These are phyloP conservation scores for Sugiyamaella grinbergsii DNA, from an alignment of 1,139 yeast species.

Conservation along the genomic window DNA sequence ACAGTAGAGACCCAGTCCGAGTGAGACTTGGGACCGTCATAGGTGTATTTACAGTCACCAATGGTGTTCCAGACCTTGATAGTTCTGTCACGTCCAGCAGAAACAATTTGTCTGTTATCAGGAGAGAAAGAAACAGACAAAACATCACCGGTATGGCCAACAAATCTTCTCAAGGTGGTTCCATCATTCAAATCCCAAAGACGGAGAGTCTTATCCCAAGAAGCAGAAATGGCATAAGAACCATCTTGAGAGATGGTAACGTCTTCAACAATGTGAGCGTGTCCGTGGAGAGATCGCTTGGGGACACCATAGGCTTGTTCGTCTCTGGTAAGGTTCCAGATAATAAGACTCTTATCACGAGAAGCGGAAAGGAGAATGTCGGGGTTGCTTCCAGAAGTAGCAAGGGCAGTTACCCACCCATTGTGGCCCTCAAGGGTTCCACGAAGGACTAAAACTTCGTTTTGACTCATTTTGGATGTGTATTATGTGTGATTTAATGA, in stretches of 20 bases:
- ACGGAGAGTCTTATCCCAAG: constrained; percentile 99
- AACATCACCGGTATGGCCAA: constrained; percentile 98
- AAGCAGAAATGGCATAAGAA: constrained; percentile 96
- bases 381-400: constrained; percentile 98
- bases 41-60: constrained; percentile 97
- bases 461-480: constrained; percentile 36
- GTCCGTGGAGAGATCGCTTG: constrained; percentile 96
- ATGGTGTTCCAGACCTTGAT: constrained; percentile 99
- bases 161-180: constrained; percentile 92
- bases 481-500: constrained; percentile 8
- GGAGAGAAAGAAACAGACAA: constrained; percentile 95
- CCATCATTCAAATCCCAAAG: constrained; percentile 98
- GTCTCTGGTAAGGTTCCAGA: constrained; percentile 98
- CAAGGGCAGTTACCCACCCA: constrained; percentile 95
- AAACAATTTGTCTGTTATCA: constrained; percentile 97
- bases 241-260: constrained; percentile 98
- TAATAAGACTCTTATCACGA: constrained; percentile 97
- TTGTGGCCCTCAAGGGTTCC: constrained; percentile 90
- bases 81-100: constrained; percentile 99
- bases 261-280: constrained; percentile 98
- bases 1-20: constrained; percentile 99
- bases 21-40: constrained; percentile 71
- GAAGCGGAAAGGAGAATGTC: constrained; percentile 97
- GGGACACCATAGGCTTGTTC: constrained; percentile 98
- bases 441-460: constrained; percentile 97